Base-by-base conservation (phyloP, 495 filamentous ascomycete genomes). In the Tetracladium marchalianum region DNA sequence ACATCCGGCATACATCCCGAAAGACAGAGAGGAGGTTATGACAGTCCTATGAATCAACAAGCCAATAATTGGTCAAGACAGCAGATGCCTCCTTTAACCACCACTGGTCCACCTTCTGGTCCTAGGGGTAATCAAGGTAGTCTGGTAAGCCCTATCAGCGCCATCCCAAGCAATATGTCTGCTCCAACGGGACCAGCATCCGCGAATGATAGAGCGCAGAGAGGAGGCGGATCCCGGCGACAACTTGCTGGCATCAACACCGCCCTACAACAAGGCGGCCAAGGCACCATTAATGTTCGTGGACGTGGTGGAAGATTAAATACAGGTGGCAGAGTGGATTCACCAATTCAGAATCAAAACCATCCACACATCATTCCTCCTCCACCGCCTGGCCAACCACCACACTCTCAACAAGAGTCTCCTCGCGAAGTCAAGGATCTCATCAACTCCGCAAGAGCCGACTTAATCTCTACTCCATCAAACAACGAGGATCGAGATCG, bases 191-290 rank as follows among this genome's bases (percentile, higher is more conserved):
- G 72, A 2, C 72, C 73, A 15, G 57, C 71, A 7, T 60, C 61
- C 4, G 44, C 59, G 17, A 61, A 59, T 19, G 73, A 77, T 34
- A 63, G 73, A 32, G 61, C 66, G 17, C 55, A 63, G n/a, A 61
- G 69, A 33, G 56, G 54, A 24, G 55, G 60, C 12, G 22, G 22
- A 7, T 7, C 22, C 22, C 51, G 46, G 53, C 59, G 74, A 43
- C 70, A 75, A 46, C 53, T 78, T 11, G 61, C 65, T 1, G 68
- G 69, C 19, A 76, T 78, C 13, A 72, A 76, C 44, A 72, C 54
- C 40, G 75, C 66, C 40, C 63, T 77, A 2, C 66, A 70, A 51
- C 66, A 68, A 52, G 57, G 38, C 62, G 59, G 11, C 4, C 47
- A 43, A n/a, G 46, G 50, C 31, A 38, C 46, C 11, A 59, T 57